Conservation (phyloP, 345 rosid genomes). For the Nephelium lappaceum region DNA sequence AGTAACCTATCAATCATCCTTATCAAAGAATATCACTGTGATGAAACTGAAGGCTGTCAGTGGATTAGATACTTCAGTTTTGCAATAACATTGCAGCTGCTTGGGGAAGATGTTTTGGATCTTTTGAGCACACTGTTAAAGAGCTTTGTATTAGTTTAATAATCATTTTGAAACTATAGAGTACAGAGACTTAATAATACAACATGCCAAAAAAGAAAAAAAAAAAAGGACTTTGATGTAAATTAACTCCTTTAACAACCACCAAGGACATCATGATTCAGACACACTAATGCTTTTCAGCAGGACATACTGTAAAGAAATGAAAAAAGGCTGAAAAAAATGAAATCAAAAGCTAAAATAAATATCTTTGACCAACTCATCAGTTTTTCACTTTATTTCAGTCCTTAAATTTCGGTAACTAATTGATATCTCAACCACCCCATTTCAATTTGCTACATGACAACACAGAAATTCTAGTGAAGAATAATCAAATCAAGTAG, state of each 20-base stretch:
- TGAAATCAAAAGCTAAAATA: slow-evolving; percentile 12
- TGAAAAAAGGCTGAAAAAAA: neutral
- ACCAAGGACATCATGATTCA: slow-evolving; percentile 38
- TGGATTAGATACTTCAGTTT: slow-evolving; percentile 2
- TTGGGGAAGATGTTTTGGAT: slow-evolving; percentile 21
- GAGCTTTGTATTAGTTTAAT: slow-evolving; percentile 21
- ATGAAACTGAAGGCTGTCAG: neutral
- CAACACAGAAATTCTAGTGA: slow-evolving; percentile 5
- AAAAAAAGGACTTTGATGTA: slow-evolving; percentile 6
- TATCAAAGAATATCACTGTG: slow-evolving; percentile 13
- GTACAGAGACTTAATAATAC: neutral
- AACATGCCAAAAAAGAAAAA: neutral
- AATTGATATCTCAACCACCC: slow-evolving; percentile 8
- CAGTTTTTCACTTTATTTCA: neutral
- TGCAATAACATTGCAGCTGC: slow-evolving; percentile 6
- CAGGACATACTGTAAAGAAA: slow-evolving; percentile 29
- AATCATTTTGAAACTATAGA: slow-evolving; percentile 19
- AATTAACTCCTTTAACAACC: slow-evolving; percentile 18
- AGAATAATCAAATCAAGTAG: neutral
- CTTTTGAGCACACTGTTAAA: slow-evolving; percentile 23
- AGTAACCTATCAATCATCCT: neutral
- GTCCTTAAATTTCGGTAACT: neutral
- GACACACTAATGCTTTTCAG: slow-evolving; percentile 41
- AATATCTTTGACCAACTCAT: slow-evolving; percentile 19
- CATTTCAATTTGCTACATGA: slow-evolving; percentile 11